Percentiles rank a stretch among this genome's conserved stretches.
phyloP scores from a whole-genome alignment of 352 stramenopile genomes.

The Phytophthora aleatoria region DNA sequence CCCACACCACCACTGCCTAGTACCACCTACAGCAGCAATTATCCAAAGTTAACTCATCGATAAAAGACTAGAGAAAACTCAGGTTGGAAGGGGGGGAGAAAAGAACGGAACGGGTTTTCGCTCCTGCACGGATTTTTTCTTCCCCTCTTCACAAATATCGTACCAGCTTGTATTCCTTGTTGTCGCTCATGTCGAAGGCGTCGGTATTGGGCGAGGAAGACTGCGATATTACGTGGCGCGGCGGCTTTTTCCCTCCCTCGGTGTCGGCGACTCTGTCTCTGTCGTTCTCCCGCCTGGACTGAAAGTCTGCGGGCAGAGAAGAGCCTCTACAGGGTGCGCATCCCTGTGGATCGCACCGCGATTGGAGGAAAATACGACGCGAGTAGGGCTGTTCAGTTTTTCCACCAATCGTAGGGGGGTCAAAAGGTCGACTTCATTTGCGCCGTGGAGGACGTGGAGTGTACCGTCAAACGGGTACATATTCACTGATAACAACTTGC shows the following conservation, averaged over 20 bases:
- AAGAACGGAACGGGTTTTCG: constrained; percentile 7
- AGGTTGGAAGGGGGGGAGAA: constrained; percentile 1
- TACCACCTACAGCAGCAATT: constrained; percentile 60
- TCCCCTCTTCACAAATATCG: not conserved
- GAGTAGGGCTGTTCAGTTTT: constrained; percentile 11
- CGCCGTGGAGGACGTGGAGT: constrained; percentile 3
- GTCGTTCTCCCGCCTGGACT: constrained; percentile 36
- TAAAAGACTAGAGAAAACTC: constrained; percentile 3
- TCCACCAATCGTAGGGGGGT: constrained; percentile 38
- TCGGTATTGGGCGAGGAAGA: constrained; percentile 13
- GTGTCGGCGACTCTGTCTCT: constrained; percentile 17
- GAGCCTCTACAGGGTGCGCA: constrained; percentile 10
- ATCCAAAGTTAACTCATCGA: constrained; percentile 3
- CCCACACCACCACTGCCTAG: constrained; percentile 90
- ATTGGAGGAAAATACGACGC: constrained; percentile 29
- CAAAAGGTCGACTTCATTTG: constrained; percentile 15
- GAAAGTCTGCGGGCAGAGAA: constrained; percentile 35
- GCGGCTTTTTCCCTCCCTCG: constrained; percentile 31
- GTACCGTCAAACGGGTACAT: constrained; percentile 11
- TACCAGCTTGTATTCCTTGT: constrained; percentile 88
- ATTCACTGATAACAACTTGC: constrained; percentile 15
- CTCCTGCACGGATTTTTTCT: not conserved
- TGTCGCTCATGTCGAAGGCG: constrained; percentile 52
- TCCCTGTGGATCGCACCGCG: constrained; percentile 6
- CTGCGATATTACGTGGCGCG: constrained; percentile 8